Conservation (phyloP, 768 basidiomycete genomes). For the Auricularia sp. region DNA sequence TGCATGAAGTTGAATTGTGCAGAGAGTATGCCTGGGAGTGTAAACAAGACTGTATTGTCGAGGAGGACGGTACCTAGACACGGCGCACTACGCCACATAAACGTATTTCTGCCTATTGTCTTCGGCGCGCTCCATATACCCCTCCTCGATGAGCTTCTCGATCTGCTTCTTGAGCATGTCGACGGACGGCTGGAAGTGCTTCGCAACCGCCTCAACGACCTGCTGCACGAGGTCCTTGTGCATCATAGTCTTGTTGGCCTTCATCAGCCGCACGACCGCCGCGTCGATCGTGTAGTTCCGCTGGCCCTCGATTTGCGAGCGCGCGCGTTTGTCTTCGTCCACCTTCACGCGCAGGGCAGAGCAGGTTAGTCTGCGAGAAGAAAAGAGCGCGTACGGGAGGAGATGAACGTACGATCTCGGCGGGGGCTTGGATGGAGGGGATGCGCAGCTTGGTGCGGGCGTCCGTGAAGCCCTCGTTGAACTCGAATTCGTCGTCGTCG, state of each 20-base stretch:
- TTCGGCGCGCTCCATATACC: slow-evolving; percentile 74
- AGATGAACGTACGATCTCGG: slow-evolving; percentile 54
- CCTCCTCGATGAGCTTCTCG: slow-evolving; percentile 70
- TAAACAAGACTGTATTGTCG: too few relatives aligned
- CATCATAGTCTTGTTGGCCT: slow-evolving; percentile 73
- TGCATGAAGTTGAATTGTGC: too few relatives aligned
- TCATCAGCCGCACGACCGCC: slow-evolving; percentile 96
- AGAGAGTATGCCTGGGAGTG: too few relatives aligned
- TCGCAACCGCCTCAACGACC: slow-evolving; percentile 79
- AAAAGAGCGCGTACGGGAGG: background rate
- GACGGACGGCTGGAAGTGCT: slow-evolving; percentile 78
- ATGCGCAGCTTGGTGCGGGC: slow-evolving; percentile 74
- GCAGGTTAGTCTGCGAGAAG: slow-evolving; percentile 1
- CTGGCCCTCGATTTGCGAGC: slow-evolving; percentile 76
- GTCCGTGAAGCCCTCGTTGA: slow-evolving; percentile 77
- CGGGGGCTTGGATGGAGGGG: slow-evolving; percentile 87
- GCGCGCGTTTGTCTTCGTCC: slow-evolving; percentile 79
- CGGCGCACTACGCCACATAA: slow-evolving; percentile 54
- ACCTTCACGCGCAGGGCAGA: slow-evolving; percentile 33
- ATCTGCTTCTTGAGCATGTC: slow-evolving; percentile 78
- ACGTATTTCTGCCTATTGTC: slow-evolving; percentile 60
- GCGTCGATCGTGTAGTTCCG: slow-evolving; percentile 81
- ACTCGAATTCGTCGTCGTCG: slow-evolving; percentile 64
- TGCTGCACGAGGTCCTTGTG: slow-evolving; percentile 72
- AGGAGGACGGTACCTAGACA: too few relatives aligned